Evolutionary conservation across 1,284 basidiomycete genomes (phyloP), one percentile per base, ranked within the genome.

Genomic region (Cutaneotrichosporon dermatis): DNA sequence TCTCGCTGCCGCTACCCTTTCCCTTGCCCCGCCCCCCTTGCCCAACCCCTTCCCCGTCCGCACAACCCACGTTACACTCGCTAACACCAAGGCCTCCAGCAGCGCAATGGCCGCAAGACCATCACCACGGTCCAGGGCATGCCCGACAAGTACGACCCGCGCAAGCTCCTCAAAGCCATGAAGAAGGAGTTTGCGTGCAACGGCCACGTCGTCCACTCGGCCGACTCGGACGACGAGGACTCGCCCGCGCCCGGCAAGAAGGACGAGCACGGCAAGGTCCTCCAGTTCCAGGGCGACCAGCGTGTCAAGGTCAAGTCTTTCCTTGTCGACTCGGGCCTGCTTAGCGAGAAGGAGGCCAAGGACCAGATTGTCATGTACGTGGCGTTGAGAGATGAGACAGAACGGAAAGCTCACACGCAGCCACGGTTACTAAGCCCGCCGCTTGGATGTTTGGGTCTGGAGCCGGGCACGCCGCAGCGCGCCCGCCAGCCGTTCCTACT

Each of bases 131-230:
- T 99, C 68, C 95, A 99, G 81, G 96, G 96, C 67, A 82, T 99
- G 65, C 92, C 92, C 62, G 92, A 90, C 81, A 87, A 92, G 81
- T 99, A 95, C 81, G 93, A 99, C 80, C 85, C 88, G 65, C 97
- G 97, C 87, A 99, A 98, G 83, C 85, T 99, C 66, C 83, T 99
- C 79, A 98, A 99, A 80, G 93, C 91, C 25, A 98, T 99, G 84
- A 99, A 99, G 86, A 96, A 95, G 90, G 93, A 97, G 83, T 98
- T 99, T 72, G 96, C 96, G 64, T 99, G 96, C 84, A 99, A 99
- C 82, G 96, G 96, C 68, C 96, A 90, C 65, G 85, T 99, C 72
- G 91, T 97, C 70, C 73, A 75, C 51, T 73, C 75, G 41, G 75
- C 69, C 60, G 73, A 75, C 54, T 72, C 71, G 48, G 72, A 72